Evolutionary conservation across 345 rosid species (phyloP), one percentile per base, ranked within the genome.

Genomic region (Gossypioides kirkii): DNA sequence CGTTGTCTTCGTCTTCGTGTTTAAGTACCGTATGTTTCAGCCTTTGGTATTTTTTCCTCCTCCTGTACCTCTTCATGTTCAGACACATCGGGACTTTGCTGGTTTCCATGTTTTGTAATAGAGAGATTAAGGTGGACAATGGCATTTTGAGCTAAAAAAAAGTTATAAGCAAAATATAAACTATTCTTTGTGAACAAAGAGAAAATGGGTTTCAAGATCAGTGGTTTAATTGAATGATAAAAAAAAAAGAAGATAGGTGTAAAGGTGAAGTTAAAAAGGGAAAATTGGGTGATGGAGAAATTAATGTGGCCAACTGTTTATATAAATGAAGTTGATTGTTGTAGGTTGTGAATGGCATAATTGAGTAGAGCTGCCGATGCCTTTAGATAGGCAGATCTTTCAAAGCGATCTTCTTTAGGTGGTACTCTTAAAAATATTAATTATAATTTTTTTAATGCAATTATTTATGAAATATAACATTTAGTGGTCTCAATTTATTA

Each of bases 31-130:
- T 18, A 3, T 41, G 65, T 12, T 59, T 56, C 53, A 71, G 41
- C 38, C 65, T 71, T 23, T 42, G 65, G 74, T 71, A 71, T 3
- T 41, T 58, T 26, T 58, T 71, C 65, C 74, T 71, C 20, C 32
- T 70, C 22, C 28, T 55, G 62, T 53, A 58, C 52, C 52, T 70
- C 65, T 42, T 56, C 54, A 71, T 23, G 55, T 32, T 55, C 16
- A 56, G 25, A 14, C 38, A 18, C 49, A 55, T 53, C 4, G 71
- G 22, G 49, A 47, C 13, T 8, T 67, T 67, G 46, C 22, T 6
- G 16, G 74, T 10, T 38, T 71, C 65, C 53, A 22, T 71, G 52
- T 38, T 56, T 46, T 25, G 20, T 23, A 67, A 23, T 10, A 66
- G 17, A 23, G 41, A 25, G 55, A 46, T 23, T 3, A 67, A 23